A percentile compares a stretch with the other conserved stretches of the same genome.
Conservation (phyloP, 2,329 filamentous ascomycete species). For the Aspergillus quadrilineatus region DNA sequence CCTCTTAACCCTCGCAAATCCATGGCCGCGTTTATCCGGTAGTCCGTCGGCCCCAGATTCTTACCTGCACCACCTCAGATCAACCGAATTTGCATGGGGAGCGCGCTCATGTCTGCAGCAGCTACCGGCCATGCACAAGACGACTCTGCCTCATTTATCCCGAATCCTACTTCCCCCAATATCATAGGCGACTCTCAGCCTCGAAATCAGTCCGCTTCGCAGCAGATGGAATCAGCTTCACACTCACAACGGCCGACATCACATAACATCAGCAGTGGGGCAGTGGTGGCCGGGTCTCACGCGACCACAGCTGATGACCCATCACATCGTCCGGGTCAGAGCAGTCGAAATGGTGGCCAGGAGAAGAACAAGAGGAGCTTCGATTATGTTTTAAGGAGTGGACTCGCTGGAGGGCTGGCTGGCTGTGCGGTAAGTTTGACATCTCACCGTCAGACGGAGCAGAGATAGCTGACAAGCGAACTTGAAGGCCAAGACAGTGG, state of each 20-base stretch:
- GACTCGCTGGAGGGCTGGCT: slow-evolving; percentile 82
- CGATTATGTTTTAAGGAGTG: slow-evolving; percentile 81
- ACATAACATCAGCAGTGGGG: slow-evolving; percentile 12
- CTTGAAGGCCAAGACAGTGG: slow-evolving; percentile 82
- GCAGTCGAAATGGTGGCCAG: slow-evolving; percentile 23
- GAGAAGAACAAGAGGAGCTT: slow-evolving; percentile 68
- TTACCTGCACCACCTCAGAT: slow-evolving; percentile 13
- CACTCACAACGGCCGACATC: slow-evolving; percentile 20
- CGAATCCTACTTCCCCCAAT: slow-evolving; percentile 12
- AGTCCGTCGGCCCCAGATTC: slow-evolving; percentile 27
- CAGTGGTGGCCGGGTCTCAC: slow-evolving; percentile 17
- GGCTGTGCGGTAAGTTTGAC: slow-evolving; percentile 75
- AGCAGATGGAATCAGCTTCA: slow-evolving; percentile 34
- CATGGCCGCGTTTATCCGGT: slow-evolving; percentile 30
- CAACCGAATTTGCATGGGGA: slow-evolving; percentile 12
- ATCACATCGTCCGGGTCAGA: slow-evolving; percentile 15
- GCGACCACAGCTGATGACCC: slow-evolving; percentile 17
- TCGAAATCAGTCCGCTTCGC: slow-evolving; percentile 18
- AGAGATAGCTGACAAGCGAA: slow-evolving; percentile 10
- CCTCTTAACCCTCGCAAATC: slow-evolving; percentile 10
- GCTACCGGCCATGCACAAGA: slow-evolving; percentile 31
- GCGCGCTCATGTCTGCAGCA: slow-evolving; percentile 27
- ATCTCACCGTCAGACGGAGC: neutral
- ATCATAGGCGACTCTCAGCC: slow-evolving; percentile 19
- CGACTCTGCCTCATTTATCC: slow-evolving; percentile 16